Evolutionary conservation across 2,329 filamentous ascomycete species (phyloP).

Genomic region (Fusarium longipes): DNA sequence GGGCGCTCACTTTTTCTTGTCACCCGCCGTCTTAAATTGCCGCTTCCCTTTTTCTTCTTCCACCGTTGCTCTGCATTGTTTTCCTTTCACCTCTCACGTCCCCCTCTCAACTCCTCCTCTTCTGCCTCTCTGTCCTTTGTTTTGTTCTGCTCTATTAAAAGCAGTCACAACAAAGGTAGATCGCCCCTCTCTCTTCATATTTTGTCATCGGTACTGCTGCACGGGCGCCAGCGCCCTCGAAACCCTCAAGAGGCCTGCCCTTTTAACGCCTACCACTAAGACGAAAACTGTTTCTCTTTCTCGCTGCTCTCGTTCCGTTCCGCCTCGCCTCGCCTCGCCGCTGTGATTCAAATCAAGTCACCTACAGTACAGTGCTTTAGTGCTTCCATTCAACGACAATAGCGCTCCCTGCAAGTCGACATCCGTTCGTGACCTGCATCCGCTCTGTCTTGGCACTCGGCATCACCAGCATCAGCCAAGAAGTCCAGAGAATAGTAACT

Average conservation of each 20-base stretch:
- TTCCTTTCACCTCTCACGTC: slow-evolving; percentile 15
- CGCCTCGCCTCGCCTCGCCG: slow-evolving; percentile 1
- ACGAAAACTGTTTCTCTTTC: background rate
- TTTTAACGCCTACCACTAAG: slow-evolving; percentile 37
- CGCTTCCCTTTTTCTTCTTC: slow-evolving; percentile 38
- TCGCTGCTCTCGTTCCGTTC: background rate
- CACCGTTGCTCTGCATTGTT: slow-evolving; percentile 27
- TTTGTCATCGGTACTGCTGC: slow-evolving; percentile 33
- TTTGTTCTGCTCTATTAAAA: slow-evolving; percentile 29
- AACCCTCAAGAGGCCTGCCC: slow-evolving; percentile 14
- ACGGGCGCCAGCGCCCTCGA: slow-evolving; percentile 40
- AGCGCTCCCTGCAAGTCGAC: slow-evolving; percentile 34
- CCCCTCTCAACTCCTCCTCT: slow-evolving; percentile 1
- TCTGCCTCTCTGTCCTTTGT: slow-evolving; percentile 3
- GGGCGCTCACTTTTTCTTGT: slow-evolving; percentile 38
- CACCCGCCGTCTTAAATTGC: slow-evolving; percentile 45
- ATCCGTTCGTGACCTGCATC: slow-evolving; percentile 39
- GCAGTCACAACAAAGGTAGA: slow-evolving; percentile 33
- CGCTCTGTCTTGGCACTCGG: slow-evolving; percentile 37
- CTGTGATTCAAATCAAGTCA: slow-evolving; percentile 12
- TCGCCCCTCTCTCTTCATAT: slow-evolving; percentile 23
- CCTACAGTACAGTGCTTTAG: slow-evolving; percentile 6
- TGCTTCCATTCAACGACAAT: background rate
- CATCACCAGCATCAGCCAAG: slow-evolving; percentile 36
- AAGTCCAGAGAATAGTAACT: slow-evolving; percentile 11